Conservation (phyloP, 1,284 basidiomycete genomes). For the Chiua sp. region DNA sequence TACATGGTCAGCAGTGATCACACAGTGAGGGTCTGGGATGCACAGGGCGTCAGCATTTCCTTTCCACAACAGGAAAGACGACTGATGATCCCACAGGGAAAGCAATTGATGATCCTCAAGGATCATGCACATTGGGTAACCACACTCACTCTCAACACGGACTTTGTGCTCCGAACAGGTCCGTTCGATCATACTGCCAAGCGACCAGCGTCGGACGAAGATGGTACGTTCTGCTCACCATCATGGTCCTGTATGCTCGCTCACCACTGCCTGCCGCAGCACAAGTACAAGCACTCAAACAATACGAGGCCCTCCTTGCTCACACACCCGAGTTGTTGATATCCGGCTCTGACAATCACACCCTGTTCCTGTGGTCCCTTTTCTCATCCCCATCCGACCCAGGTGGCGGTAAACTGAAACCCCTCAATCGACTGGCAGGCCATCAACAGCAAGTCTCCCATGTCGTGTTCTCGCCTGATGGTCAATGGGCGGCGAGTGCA, state of each 20-base stretch:
- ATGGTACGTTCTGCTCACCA: slow-evolving; percentile 56
- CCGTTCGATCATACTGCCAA: slow-evolving; percentile 92
- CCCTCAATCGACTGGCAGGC: slow-evolving; percentile 87
- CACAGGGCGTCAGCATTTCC: slow-evolving; percentile 60
- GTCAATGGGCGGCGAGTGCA: slow-evolving; percentile 89
- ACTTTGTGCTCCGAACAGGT: slow-evolving; percentile 94
- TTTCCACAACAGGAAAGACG: neutral
- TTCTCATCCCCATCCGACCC: slow-evolving; percentile 54
- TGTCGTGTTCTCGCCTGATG: slow-evolving; percentile 96
- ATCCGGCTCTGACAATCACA: slow-evolving; percentile 95
- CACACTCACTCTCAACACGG: slow-evolving; percentile 93
- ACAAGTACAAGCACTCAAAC: slow-evolving; percentile 72
- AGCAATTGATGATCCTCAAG: slow-evolving; percentile 76
- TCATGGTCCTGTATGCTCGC: neutral
- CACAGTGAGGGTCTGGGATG: slow-evolving; percentile 95
- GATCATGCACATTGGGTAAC: slow-evolving; percentile 99
- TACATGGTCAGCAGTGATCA: slow-evolving; percentile 96
- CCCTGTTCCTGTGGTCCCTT: slow-evolving; percentile 91
- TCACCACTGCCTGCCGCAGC: slow-evolving; percentile 48
- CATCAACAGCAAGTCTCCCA: slow-evolving; percentile 97
- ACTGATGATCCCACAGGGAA: slow-evolving; percentile 51
- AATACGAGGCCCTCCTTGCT: slow-evolving; percentile 74
- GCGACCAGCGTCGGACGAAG: slow-evolving; percentile 75
- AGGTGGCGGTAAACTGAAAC: slow-evolving; percentile 74
- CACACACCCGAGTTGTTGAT: slow-evolving; percentile 86